Base-by-base conservation (phyloP, 2,329 filamentous ascomycete species). In the Alternaria dauci region DNA sequence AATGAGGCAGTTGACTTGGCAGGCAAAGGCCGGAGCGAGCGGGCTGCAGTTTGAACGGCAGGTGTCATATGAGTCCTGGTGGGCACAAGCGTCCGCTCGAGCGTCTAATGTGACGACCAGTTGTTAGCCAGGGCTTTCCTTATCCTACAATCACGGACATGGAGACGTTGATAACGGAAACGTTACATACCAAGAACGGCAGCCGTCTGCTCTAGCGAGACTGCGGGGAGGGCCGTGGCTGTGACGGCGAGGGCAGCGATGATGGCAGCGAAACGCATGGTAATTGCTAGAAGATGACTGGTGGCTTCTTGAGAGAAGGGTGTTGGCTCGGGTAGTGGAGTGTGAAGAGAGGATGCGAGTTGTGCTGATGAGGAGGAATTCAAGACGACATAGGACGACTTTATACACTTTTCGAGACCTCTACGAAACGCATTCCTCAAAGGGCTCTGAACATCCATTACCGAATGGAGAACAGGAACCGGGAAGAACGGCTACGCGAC, bases 231-330 rank as follows among this genome's bases (percentile, higher is more conserved):
- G 12, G 43, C 43, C 14, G 43, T 8, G 8, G 25, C 44, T n/a
- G 44, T 47, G 26, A 32, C n/a, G 44, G 44, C 44, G n/a, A 47
- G 18, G 26, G 44, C 44, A 30, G 26, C 44, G 4, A 32, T 32
- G 44, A 47, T 30, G 16, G 44, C 44, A 20, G 44, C 28, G 44
- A 47, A 47, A 47, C 44, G 44, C 44, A 47, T 47, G 44, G n/a
- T 47, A 26, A 47, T 20, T 28, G 28, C 2, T 20, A 8, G 43
- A 8, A n/a, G 11, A 47, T 4, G n/a, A 47, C 2, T 32, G n/a
- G 26, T 47, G 4, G 16, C 7, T n/a, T 38, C 3, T 26, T 46
- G 42, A 14, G 16, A 7, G 43, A 18, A 18, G 16, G 18, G 16
- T 30, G n/a, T 12, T 28, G 43, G 5, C 30, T 18, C n/a, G 8